These are phyloP conservation scores for Thielaviopsis ethacetica DNA, from an alignment of 2,329 filamentous ascomycete species.

Conservation along the genomic window DNA sequence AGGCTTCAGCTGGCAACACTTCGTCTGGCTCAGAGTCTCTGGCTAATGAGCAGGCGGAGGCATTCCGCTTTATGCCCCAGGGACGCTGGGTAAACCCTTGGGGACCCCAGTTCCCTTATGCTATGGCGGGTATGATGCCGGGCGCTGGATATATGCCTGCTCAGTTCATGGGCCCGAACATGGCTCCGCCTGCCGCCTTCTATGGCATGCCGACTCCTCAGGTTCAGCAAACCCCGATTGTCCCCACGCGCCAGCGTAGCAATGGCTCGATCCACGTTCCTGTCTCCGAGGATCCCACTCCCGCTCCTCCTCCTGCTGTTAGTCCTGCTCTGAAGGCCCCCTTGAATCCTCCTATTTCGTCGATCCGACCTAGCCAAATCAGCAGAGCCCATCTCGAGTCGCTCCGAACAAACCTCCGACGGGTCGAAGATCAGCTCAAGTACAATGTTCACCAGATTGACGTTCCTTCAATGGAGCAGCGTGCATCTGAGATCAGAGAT, in stretches of 20 bases:
- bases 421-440: constrained; percentile 38
- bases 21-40: not conserved
- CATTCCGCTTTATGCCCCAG: constrained; percentile 5
- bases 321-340: constrained; percentile 13
- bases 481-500: constrained; percentile 25
- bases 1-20: not conserved
- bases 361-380: constrained; percentile 43
- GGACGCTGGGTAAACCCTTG: constrained; percentile 10
- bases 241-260: constrained; percentile 2
- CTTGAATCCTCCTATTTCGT: constrained; percentile 32
- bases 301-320: not conserved
- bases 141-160: constrained; percentile 3
- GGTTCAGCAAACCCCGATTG: not conserved
- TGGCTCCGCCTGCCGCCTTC: not conserved
- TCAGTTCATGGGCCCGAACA: constrained; percentile 7
- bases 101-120: constrained; percentile 11
- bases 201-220: constrained; percentile 2
- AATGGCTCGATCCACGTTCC: not conserved
- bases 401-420: constrained; percentile 28
- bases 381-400: constrained; percentile 40
- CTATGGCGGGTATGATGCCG: constrained; percentile 6
- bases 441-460: constrained; percentile 49
- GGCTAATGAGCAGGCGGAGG: constrained; percentile 4
- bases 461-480: constrained; percentile 31
- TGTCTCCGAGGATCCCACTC: not conserved